Evolutionary conservation across 2,329 filamentous ascomycete genomes (phyloP), one percentile per base, ranked within the genome.

Genomic region (Neonectria neomacrospora): DNA sequence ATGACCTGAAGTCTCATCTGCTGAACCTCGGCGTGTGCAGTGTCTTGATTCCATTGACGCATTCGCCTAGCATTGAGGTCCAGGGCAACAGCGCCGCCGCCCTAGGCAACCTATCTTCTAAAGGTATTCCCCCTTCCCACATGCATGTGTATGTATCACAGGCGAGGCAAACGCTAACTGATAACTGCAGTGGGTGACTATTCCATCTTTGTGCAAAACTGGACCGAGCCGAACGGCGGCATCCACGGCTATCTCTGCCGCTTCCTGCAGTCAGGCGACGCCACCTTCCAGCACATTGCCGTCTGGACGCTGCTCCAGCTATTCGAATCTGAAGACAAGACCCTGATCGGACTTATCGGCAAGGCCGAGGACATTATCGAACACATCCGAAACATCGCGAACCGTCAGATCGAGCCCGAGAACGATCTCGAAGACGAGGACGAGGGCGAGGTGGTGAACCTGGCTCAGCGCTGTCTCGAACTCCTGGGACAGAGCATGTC

Each of bases 271-370:
- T 97, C 94, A 67, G 95, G 94, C 42, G 96, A 99, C 76, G 90
- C 96, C 1, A 99, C 96, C 0, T 99, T 99, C 84, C 96, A 99
- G 80, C 96, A 99, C 77, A 99, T 99, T 75, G 96, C 96, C 54
- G 97, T 98, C 67, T 99, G 96, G 96, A 99, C 96, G 1, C 82
- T 99, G 51, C 86, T 99, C 3, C 96, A 99, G 76, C 86, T 99
- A 3, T 90, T 99, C 54, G 96, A 99, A 80, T 97, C 95, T 0
- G 94, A 97, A 77, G 95, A 99, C 76, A 90, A 92, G 80, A 91
- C 89, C 58, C 84, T 99, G n/a, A 91, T 97, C 67, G 90, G 90
- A 53, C 88, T 93, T 52, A 97, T 99, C 71, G 90, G 92, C 72
- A 92, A 95, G 75, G 94, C 94, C 2, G 92, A 95, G 67, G 93